Conservation (phyloP, 1,139 yeast species). For the Pichia sp. region DNA sequence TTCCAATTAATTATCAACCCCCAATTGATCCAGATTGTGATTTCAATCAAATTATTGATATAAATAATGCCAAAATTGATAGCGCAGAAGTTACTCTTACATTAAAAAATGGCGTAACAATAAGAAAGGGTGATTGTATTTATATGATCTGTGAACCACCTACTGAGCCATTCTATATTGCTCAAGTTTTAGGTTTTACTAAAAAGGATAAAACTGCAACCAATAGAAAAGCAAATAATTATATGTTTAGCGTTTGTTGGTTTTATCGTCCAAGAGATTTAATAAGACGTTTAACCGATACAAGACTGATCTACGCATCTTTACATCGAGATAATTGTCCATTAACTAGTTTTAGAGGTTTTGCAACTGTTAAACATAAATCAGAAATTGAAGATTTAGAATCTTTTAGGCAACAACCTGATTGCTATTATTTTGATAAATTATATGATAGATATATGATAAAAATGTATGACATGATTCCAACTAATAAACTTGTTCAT, state of each 20-base stretch:
- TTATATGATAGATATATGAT: slow-evolving; percentile 84
- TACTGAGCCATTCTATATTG: slow-evolving; percentile 90
- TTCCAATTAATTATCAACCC: slow-evolving; percentile 32
- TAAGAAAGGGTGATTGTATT: slow-evolving; percentile 58
- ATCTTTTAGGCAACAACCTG: slow-evolving; percentile 50
- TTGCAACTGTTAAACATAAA: slow-evolving; percentile 61
- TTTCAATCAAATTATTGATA: slow-evolving; percentile 25
- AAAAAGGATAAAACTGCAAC: slow-evolving; percentile 29
- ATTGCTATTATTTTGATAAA: slow-evolving; percentile 78
- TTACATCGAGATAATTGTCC: slow-evolving; percentile 88
- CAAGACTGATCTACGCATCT: slow-evolving; percentile 75
- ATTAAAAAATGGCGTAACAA: slow-evolving; percentile 27
- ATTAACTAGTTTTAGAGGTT: slow-evolving; percentile 67
- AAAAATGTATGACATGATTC: slow-evolving; percentile 72
- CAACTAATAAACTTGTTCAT: slow-evolving; percentile 49
- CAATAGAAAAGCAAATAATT: slow-evolving; percentile 40
- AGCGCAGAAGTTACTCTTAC: slow-evolving; percentile 17
- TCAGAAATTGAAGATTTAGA: slow-evolving; percentile 55
- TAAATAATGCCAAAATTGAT: slow-evolving; percentile 25
- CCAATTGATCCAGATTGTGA: slow-evolving; percentile 18
- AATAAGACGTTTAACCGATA: slow-evolving; percentile 57
- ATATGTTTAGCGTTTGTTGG: slow-evolving; percentile 77
- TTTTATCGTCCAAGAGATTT: slow-evolving; percentile 86
- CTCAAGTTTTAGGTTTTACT: slow-evolving; percentile 74
- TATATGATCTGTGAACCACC: slow-evolving; percentile 92